phyloP scores from a whole-genome alignment of 2,329 filamentous ascomycete genomes.

The Sporothrix brunneoviolacea region DNA sequence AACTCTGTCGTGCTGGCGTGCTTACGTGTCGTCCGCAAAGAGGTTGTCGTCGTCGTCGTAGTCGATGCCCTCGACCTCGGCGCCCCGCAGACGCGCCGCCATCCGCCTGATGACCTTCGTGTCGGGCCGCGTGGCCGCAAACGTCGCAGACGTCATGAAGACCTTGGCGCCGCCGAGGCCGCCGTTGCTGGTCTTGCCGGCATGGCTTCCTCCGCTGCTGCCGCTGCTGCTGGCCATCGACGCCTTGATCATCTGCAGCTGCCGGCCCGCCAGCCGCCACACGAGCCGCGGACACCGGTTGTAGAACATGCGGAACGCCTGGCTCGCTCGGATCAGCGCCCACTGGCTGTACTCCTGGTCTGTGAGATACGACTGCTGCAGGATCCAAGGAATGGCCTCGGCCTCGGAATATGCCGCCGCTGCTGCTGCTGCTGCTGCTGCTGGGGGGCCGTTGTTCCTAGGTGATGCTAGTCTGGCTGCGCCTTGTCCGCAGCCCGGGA shows the following conservation, averaged over 20 bases:
- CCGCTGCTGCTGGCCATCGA: neutral
- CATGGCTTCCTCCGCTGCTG: neutral
- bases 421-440: neutral
- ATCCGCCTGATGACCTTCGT: constrained; percentile 21
- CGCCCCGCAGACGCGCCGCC: constrained; percentile 12
- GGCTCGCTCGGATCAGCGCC: constrained; percentile 46
- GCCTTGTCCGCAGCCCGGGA: neutral
- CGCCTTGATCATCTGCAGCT: constrained; percentile 44
- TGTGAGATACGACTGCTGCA: constrained; percentile 24
- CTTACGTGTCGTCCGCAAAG: constrained; percentile 9
- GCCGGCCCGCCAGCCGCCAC: constrained; percentile 43
- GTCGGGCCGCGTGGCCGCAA: constrained; percentile 32
- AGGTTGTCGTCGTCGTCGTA: neutral
- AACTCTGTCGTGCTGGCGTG: too few species aligned
- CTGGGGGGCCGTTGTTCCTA: neutral
- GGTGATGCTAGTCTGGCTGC: neutral
- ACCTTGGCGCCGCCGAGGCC: constrained; percentile 22
- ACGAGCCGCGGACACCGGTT: constrained; percentile 26
- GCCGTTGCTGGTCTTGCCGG: constrained; percentile 8
- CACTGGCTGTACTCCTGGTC: constrained; percentile 32
- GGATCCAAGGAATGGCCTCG: constrained; percentile 29
- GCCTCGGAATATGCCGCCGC: constrained; percentile 25
- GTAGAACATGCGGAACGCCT: constrained; percentile 36
- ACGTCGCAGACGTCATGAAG: constrained; percentile 31
- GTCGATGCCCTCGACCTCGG: constrained; percentile 2